Percentiles rank a stretch among this genome's conserved stretches.
These are phyloP conservation scores for Fusarium subglutinans DNA, from an alignment of 2,329 filamentous ascomycete species.

Conservation along the genomic window DNA sequence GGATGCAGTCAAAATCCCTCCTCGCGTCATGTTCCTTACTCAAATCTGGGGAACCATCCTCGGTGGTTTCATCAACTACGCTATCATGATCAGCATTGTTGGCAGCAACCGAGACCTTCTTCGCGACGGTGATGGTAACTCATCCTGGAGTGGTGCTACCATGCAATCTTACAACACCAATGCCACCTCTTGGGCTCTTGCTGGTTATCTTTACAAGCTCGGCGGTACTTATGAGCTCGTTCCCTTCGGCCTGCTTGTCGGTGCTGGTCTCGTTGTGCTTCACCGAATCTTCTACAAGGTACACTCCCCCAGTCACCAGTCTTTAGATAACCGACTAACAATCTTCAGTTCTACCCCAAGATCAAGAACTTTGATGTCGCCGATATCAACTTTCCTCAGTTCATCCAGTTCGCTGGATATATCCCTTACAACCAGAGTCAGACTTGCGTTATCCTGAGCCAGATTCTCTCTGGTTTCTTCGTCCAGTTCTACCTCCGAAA, in stretches of 20 bases:
- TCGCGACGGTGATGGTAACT: slow-evolving; percentile 55
- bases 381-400: slow-evolving; percentile 62
- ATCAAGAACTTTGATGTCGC: slow-evolving; percentile 52
- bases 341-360: slow-evolving; percentile 56
- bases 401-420: slow-evolving; percentile 63
- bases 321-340: not conserved
- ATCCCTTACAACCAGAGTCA: slow-evolving; percentile 65
- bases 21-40: slow-evolving; percentile 63
- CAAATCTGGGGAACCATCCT: slow-evolving; percentile 65
- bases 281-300: slow-evolving; percentile 57
- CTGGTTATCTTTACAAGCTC: slow-evolving; percentile 61
- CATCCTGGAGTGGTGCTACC: slow-evolving; percentile 62
- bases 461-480: slow-evolving; percentile 57
- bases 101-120: slow-evolving; percentile 59
- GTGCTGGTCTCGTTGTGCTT: slow-evolving; percentile 53
- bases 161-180: slow-evolving; percentile 61
- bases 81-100: slow-evolving; percentile 65
- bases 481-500: slow-evolving; percentile 63
- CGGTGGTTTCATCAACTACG: slow-evolving; percentile 64
- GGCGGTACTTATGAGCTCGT: slow-evolving; percentile 57
- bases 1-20: slow-evolving; percentile 62
- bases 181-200: slow-evolving; percentile 60
- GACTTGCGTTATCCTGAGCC: slow-evolving; percentile 63
- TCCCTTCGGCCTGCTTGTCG: slow-evolving; percentile 60
- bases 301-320: slow-evolving; percentile 14